Conservation (phyloP, 192 early-diverging fungal species). For the Thoreauomyces humboldtii region DNA sequence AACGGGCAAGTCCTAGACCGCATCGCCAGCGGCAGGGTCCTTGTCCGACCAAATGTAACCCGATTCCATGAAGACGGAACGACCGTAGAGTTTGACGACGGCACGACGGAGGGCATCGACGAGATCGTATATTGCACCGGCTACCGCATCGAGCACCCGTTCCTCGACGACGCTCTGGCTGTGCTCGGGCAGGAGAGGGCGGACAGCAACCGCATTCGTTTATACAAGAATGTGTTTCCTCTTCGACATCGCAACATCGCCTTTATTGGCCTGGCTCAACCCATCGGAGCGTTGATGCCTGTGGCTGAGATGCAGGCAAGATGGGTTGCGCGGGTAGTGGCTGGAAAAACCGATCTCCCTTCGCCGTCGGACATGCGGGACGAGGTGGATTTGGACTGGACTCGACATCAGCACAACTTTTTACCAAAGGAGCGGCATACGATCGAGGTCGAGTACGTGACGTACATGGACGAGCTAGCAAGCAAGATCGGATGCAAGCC, state of each 20-base stretch:
- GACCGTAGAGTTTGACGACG: conserved; percentile 56
- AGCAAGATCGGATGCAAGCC: conserved; percentile 46
- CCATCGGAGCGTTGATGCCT: conserved; percentile 54
- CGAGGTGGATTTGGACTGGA: conserved; percentile 26
- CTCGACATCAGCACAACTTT: conserved; percentile 17
- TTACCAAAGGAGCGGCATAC: conserved; percentile 48
- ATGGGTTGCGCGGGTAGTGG: conserved; percentile 44
- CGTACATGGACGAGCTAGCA: conserved; percentile 49
- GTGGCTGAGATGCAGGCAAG: conserved; percentile 56
- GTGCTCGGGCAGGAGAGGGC: conserved; percentile 39
- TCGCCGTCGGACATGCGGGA: conserved; percentile 46
- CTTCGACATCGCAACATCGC: conserved; percentile 51
- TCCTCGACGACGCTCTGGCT: conserved; percentile 42
- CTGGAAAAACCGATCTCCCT: conserved; percentile 40
- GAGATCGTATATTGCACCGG: conserved; percentile 63
- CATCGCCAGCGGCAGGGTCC: conserved; percentile 52
- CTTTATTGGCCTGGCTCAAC: conserved; percentile 56
- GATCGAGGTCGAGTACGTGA: conserved; percentile 46
- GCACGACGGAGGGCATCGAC: conserved; percentile 53
- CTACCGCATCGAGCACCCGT: conserved; percentile 51
- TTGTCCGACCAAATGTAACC: conserved; percentile 46
- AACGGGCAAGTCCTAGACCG: conserved; percentile 49
- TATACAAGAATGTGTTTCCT: conserved; percentile 60
- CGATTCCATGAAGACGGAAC: conserved; percentile 14
- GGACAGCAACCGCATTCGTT: conserved; percentile 44